Evolutionary conservation across 2,329 filamentous ascomycete species (phyloP), one percentile per base, ranked within the genome.

Genomic region (Aschersonia sp.): DNA sequence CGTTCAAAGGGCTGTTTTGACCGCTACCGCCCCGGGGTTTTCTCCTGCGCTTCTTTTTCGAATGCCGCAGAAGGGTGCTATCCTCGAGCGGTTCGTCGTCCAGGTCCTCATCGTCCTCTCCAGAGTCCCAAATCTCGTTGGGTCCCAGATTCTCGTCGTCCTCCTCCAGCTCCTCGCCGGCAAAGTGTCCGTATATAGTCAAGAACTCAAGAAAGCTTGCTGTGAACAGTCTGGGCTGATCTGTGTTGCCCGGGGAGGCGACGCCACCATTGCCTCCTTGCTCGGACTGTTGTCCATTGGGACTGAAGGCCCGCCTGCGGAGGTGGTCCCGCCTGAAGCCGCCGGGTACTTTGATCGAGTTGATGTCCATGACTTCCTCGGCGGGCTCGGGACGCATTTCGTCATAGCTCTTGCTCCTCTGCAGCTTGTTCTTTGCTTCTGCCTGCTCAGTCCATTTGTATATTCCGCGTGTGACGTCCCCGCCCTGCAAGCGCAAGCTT

Each of bases 381-480:
- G 92, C 85, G 1, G 88, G 86, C 35, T 85, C 80, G 5, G 86
- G 85, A 32, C 88, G 77, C 38, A 84, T 74, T 44, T 86, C 68
- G 57, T 83, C 81, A 63, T 96, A 96, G 65, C 89, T 97, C 68
- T 89, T 84, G 67, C 89, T 95, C 57, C 91, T 80, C 56, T 83
- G 78, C 59, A 80, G 71, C 56, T 78, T 78, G 51, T 73, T 75
- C 54, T 82, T 78, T 44, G 79, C 72, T 59, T 94, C 82, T 46
- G 85, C 85, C 61, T 94, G 86, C 63, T 97, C 89, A 5, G 89
- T 88, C 87, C 94, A 98, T 56, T 87, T 84, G 71, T 98, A 98
- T 57, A 98, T 94, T 48, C 91, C 87, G 51, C 92, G 76, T 30
- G 91, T 96, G 49, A 96, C 84, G 62, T 98, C 92, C 53, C 92